Evolutionary conservation across 2,329 filamentous ascomycete species (phyloP).

Genomic region (Venturia effusa): DNA sequence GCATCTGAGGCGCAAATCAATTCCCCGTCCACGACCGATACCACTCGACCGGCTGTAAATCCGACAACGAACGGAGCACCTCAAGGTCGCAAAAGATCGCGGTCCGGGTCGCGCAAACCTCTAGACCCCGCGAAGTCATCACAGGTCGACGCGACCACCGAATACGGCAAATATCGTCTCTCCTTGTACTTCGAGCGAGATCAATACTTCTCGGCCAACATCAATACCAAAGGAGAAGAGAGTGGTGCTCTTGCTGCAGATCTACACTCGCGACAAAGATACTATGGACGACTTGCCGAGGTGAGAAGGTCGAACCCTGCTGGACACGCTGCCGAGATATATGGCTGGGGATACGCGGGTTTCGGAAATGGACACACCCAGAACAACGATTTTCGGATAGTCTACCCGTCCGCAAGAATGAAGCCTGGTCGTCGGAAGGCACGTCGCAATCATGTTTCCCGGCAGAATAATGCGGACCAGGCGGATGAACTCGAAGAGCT

Average conservation of each 20-base stretch:
- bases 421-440: conserved; percentile 69
- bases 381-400: conserved; percentile 42
- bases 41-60: conserved; percentile 21
- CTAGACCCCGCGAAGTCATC: not conserved
- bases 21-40: not conserved
- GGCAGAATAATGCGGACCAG: conserved; percentile 74
- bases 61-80: conserved; percentile 32
- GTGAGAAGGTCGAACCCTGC: conserved; percentile 31
- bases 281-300: not conserved
- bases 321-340: conserved; percentile 36
- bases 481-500: conserved; percentile 86
- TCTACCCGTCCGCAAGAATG: conserved; percentile 63
- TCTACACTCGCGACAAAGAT: conserved; percentile 41
- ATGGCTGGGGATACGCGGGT: conserved; percentile 68
- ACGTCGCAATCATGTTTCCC: conserved; percentile 58
- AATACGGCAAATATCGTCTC: conserved; percentile 37
- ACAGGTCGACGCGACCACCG: conserved; percentile 7
- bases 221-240: conserved; percentile 36
- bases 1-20: conserved; percentile 18
- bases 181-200: conserved; percentile 57
- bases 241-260: conserved; percentile 43
- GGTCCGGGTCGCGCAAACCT: conserved; percentile 42
- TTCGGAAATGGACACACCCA: conserved; percentile 82
- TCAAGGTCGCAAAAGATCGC: conserved; percentile 45
- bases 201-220: conserved; percentile 44